Conservation (phyloP, 441 rosid species). For the Erodium chrysanthum region DNA sequence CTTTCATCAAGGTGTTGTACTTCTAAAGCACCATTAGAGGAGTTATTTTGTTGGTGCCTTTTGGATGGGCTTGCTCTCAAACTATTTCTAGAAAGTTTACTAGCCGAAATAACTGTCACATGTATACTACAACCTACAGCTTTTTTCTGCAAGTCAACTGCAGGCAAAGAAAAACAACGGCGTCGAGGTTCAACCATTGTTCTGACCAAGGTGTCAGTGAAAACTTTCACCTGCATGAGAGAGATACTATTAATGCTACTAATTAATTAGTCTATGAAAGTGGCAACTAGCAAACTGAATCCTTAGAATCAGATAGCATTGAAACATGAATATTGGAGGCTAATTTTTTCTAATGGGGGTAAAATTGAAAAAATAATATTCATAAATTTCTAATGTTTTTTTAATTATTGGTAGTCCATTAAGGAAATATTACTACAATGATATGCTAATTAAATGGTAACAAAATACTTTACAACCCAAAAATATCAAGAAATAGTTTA, state of each 20-base stretch:
- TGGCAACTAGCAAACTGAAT: too few species aligned
- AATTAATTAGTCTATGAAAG: not conserved
- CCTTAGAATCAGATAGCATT: not conserved
- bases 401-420: too few species aligned
- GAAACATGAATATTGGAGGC: not conserved
- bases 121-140: conserved; percentile 70
- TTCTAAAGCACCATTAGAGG: conserved; percentile 27
- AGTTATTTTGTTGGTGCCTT: conserved; percentile 27
- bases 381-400: not conserved
- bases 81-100: conserved; percentile 43
- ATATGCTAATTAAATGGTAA: too few species aligned
- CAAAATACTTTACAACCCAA: not conserved
- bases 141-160: conserved; percentile 65
- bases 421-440: not conserved
- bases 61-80: conserved; percentile 60
- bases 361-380: not conserved
- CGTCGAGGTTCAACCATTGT: conserved; percentile 93
- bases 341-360: not conserved
- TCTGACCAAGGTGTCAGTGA: conserved; percentile 70
- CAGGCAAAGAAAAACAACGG: conserved; percentile 62
- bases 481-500: not conserved
- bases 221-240: conserved; percentile 52
- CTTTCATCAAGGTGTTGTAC: conserved; percentile 31
- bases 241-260: not conserved
- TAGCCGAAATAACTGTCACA: conserved; percentile 66